Evolutionary conservation across 306 rosid genomes (phyloP).

Genomic region (Acacia melanoxylon): DNA sequence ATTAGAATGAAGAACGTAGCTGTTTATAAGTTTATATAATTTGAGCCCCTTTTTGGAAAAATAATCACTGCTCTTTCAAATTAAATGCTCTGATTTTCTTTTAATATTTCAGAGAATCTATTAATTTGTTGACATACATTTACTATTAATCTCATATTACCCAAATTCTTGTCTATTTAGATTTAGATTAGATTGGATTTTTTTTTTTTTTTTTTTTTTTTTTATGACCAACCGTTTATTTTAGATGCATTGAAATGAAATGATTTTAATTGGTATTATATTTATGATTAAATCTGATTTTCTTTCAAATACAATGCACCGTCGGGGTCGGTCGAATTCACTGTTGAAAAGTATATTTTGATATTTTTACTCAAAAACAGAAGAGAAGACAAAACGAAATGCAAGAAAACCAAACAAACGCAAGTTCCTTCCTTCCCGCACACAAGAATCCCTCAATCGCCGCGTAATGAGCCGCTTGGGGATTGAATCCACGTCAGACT

Average conservation of each 20-base stretch:
- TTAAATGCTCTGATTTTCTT: background rate
- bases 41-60: too few species aligned
- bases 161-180: background rate
- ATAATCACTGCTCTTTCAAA: background rate
- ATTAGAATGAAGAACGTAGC: too few species aligned
- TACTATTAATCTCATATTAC: background rate
- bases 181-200: too few species aligned
- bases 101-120: too few species aligned
- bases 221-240: background rate
- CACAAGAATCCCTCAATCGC: background rate
- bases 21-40: background rate
- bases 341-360: background rate
- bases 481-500: background rate
- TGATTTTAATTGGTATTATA: background rate
- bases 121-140: background rate
- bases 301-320: background rate
- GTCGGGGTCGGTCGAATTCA: background rate
- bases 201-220: background rate
- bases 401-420: background rate
- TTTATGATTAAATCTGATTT: background rate
- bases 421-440: background rate
- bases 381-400: background rate
- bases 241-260: background rate
- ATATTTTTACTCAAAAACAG: background rate
- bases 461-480: slow-evolving; percentile 23